phyloP scores from a whole-genome alignment of 2,329 filamentous ascomycete genomes.

The Neopestalotiopsis sp. region DNA sequence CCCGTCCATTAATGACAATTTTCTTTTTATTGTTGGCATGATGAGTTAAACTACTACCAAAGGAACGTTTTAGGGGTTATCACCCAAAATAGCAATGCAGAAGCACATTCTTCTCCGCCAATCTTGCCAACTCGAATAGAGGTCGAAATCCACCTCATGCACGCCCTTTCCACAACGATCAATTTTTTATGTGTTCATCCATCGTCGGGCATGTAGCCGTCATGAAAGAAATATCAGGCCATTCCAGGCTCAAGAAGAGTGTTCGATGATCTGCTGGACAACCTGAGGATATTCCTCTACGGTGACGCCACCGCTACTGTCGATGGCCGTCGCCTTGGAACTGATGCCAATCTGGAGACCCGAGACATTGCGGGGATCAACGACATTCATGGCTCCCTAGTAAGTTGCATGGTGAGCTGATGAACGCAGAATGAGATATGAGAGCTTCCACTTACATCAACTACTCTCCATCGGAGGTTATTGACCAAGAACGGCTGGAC shows the following conservation, averaged over 20 bases:
- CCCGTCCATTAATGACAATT: too few relatives aligned
- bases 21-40: too few relatives aligned
- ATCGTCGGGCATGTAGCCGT: too few relatives aligned
- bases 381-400: not conserved
- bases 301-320: not conserved
- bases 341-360: not conserved
- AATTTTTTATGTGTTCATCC: too few relatives aligned
- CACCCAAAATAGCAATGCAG: too few relatives aligned
- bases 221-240: too few relatives aligned
- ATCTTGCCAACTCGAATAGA: too few relatives aligned
- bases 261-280: conserved; percentile 5
- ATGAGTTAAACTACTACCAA: too few relatives aligned
- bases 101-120: too few relatives aligned
- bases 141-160: too few relatives aligned
- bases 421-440: not conserved
- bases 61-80: too few relatives aligned
- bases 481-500: not conserved
- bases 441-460: not conserved
- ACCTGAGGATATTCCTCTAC: not conserved
- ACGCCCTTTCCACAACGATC: too few relatives aligned
- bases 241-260: not conserved
- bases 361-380: not conserved
- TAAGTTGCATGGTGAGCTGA: not conserved
- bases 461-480: not conserved
- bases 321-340: not conserved